Percentiles rank a stretch among this genome's conserved stretches.
These are phyloP conservation scores for Conticribra guillardii DNA, from an alignment of 108 stramenopile genomes.

Conservation along the genomic window DNA sequence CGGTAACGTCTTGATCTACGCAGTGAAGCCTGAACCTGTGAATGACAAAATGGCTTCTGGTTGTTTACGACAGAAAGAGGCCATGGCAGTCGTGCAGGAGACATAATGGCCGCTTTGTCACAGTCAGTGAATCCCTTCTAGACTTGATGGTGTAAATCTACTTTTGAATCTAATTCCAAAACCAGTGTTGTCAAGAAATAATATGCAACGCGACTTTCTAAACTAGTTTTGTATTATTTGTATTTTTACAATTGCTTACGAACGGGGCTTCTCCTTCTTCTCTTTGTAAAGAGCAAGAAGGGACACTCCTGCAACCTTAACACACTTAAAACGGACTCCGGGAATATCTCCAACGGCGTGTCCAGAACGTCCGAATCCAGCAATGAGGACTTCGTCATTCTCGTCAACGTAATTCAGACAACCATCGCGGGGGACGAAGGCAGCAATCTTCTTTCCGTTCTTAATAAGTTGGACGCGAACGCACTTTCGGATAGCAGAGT, in stretches of 20 bases:
- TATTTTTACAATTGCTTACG: conserved; percentile 70
- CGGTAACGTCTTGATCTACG: no score
- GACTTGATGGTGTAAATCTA: no score
- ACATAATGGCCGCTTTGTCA: no score
- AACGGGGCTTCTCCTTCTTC: conserved; percentile 99
- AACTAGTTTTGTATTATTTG: background rate
- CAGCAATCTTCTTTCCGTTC: conserved; percentile 99
- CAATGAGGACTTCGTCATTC: conserved; percentile 99
- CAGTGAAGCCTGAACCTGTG: no score
- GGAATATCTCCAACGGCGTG: conserved; percentile 99
- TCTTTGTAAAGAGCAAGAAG: conserved; percentile 99
- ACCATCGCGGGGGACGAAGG: conserved; percentile 99
- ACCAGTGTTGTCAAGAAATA: background rate
- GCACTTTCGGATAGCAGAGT: conserved; percentile 99
- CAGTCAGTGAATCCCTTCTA: no score
- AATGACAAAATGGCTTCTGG: no score
- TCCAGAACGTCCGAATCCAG: conserved; percentile 99
- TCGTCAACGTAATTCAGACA: conserved; percentile 99
- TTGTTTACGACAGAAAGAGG: no score
- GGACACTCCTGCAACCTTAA: conserved; percentile 99
- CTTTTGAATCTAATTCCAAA: no score
- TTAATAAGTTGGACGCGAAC: conserved; percentile 99
- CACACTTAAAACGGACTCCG: conserved; percentile 99
- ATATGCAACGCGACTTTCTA: background rate
- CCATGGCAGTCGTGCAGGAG: no score